Evolutionary conservation across 139 green algal species (phyloP), one percentile per base, ranked within the genome.

Genomic region (Chlamydomonas incerta): DNA sequence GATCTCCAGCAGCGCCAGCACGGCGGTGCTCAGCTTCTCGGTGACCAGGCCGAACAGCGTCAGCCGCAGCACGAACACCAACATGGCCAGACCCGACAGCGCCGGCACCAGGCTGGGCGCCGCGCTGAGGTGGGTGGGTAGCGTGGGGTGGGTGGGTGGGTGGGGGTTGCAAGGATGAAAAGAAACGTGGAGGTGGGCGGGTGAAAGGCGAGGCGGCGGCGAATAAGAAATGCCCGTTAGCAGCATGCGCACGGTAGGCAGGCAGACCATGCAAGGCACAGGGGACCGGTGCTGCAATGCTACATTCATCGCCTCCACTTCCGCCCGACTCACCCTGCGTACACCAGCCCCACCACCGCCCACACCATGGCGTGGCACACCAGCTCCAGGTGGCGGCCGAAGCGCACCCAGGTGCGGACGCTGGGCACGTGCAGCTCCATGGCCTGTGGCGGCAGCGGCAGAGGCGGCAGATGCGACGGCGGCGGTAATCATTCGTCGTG

Each of bases 1-100:
- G 63, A 83, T 83, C 76, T 83, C 76, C 76, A 83, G 37, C 63
- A 83, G 65, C 62, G 76, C 76, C 76, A 83, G 65, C 76, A 83
- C 76, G 13, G 63, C 76, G 29, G 62, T 73, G 18, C 63, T 66
- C 3, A 83, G 76, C 76, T 65, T 83, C 37, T 83, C 76, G 5
- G 76, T 83, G 14, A 74, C 65, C 18, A 83, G 76, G 17, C 63
- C 76, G 29, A 74, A 83, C 37, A 83, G 62, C n/a, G 46, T 58
- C 41, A 83, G 41, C 10, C 76, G 63, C 29, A 69, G 26, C 62
- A 74, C 62, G 41, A 83, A 83, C 76, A 83, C 37, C 76, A 83
- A 63, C 76, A 74, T 83, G 62, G 76, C 66, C 41, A 83, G 76
- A 2, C 76, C 76, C 13, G 33, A 34, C 14, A 83, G 62, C 41